Conservation (phyloP, 73 alveolate genomes). For the Blepharisma japonicum region DNA sequence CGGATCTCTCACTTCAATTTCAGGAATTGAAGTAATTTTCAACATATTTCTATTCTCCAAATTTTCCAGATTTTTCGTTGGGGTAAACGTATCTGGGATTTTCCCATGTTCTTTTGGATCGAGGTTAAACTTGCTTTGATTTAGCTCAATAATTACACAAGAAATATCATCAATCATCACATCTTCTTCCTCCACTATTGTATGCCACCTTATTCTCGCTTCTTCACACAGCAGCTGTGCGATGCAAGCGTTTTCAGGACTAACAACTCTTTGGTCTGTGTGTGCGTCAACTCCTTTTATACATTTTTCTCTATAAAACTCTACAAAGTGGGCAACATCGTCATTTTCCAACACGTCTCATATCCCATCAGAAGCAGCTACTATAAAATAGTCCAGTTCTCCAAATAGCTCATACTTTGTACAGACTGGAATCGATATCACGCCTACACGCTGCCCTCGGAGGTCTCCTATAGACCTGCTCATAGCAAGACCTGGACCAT, state of each 20-base stretch:
- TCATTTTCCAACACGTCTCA: conserved; percentile 36
- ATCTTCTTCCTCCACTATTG: conserved; percentile 28
- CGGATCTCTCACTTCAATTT: conserved; percentile 28
- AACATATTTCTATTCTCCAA: neutral
- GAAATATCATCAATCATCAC: conserved; percentile 34
- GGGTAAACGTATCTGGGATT: too few species aligned
- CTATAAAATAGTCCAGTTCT: conserved; percentile 27
- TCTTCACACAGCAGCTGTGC: conserved; percentile 31
- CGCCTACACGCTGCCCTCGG: conserved; percentile 31
- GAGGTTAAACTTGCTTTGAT: too few species aligned
- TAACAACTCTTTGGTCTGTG: neutral
- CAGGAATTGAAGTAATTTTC: conserved; percentile 4
- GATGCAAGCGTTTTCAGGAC: conserved; percentile 3
- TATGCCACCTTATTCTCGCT: conserved; percentile 27
- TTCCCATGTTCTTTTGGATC: too few species aligned
- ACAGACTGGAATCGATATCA: conserved; percentile 32
- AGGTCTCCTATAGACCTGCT: conserved; percentile 45
- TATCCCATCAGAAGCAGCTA: conserved; percentile 45
- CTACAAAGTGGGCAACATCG: conserved; percentile 26
- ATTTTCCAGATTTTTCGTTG: too few species aligned
- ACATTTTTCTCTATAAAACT: conserved; percentile 16
- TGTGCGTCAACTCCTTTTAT: neutral
- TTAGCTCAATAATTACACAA: conserved; percentile 1
- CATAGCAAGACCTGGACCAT: conserved; percentile 63
- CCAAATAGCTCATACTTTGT: neutral